Percentiles rank a stretch among this genome's conserved stretches.
Evolutionary conservation across 2,329 filamentous ascomycete genomes (phyloP).

Genomic region (Xylariales sp.): DNA sequence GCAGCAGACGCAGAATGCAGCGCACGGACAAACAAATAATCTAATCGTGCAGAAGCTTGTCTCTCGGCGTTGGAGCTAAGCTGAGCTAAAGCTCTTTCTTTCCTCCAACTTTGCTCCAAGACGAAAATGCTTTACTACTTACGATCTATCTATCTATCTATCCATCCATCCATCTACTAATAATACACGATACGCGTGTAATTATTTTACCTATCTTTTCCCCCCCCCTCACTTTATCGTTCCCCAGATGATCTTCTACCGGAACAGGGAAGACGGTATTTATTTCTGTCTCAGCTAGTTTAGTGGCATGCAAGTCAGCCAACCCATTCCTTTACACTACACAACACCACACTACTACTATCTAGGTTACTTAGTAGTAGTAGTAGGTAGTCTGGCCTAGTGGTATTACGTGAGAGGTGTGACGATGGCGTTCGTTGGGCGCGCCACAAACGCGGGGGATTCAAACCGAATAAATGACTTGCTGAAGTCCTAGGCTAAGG

Average conservation of each 20-base stretch:
- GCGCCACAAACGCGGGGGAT: constrained; percentile 34
- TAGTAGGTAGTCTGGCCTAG: too few relatives aligned
- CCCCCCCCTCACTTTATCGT: not conserved
- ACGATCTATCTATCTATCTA: too few relatives aligned
- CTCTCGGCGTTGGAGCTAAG: not conserved
- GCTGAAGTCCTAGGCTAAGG: not conserved
- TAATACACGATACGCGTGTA: too few relatives aligned
- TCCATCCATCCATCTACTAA: too few relatives aligned
- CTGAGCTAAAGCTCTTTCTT: not conserved
- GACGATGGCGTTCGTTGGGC: constrained; percentile 8
- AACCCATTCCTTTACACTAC: not conserved
- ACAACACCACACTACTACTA: too few relatives aligned
- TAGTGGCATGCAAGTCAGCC: constrained; percentile 27
- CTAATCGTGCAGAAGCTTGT: not conserved
- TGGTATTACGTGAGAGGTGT: not conserved
- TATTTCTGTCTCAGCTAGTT: constrained; percentile 23
- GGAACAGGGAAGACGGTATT: constrained; percentile 18
- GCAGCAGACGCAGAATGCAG: not conserved
- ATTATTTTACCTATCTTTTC: not conserved
- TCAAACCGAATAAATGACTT: not conserved
- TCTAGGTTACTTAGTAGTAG: too few relatives aligned
- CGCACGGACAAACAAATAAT: not conserved
- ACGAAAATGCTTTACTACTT: not conserved
- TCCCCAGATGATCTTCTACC: constrained; percentile 22
- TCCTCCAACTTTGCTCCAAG: not conserved